phyloP scores from a whole-genome alignment of 108 stramenopile genomes.

The Cyclostephanos invisitatus region DNA sequence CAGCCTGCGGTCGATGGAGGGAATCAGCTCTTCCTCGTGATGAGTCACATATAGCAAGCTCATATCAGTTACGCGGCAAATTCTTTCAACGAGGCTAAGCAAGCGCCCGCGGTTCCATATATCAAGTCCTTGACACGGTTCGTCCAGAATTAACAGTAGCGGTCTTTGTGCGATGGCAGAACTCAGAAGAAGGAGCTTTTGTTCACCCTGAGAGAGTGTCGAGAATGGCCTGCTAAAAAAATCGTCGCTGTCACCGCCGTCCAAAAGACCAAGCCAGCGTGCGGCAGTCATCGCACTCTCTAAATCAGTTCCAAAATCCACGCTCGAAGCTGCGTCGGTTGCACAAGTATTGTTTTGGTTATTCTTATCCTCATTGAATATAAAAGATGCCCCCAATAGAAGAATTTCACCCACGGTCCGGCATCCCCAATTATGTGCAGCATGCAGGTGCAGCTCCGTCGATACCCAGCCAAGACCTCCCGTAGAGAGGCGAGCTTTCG shows the following conservation, averaged over 20 bases:
- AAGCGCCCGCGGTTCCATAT: slow-evolving; percentile 53
- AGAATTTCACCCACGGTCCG: slow-evolving; percentile 29
- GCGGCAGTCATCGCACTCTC: slow-evolving; percentile 15
- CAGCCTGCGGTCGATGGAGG: slow-evolving; percentile 54
- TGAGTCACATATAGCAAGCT: slow-evolving; percentile 76
- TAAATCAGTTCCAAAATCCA: neutral
- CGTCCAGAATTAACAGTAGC: slow-evolving; percentile 68
- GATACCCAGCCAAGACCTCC: slow-evolving; percentile 70
- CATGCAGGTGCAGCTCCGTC: slow-evolving; percentile 72
- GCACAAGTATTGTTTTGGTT: neutral
- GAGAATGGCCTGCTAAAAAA: slow-evolving; percentile 50
- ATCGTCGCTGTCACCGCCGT: slow-evolving; percentile 18
- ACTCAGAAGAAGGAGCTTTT: slow-evolving; percentile 72
- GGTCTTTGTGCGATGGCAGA: slow-evolving; percentile 66
- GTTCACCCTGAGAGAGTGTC: slow-evolving; percentile 77
- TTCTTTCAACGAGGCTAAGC: slow-evolving; percentile 53
- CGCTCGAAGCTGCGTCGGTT: neutral
- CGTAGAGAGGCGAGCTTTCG: slow-evolving; percentile 2
- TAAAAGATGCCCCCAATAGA: slow-evolving; percentile 26
- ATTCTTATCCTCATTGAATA: slow-evolving; percentile 18
- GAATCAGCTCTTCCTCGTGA: slow-evolving; percentile 69
- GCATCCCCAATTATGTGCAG: slow-evolving; percentile 42
- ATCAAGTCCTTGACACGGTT: slow-evolving; percentile 79
- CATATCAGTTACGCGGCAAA: slow-evolving; percentile 64
- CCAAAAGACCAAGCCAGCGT: slow-evolving; percentile 37